These are phyloP conservation scores for Dactylis glomerata DNA, from an alignment of 176 grass and related monocot genomes.

Conservation along the genomic window DNA sequence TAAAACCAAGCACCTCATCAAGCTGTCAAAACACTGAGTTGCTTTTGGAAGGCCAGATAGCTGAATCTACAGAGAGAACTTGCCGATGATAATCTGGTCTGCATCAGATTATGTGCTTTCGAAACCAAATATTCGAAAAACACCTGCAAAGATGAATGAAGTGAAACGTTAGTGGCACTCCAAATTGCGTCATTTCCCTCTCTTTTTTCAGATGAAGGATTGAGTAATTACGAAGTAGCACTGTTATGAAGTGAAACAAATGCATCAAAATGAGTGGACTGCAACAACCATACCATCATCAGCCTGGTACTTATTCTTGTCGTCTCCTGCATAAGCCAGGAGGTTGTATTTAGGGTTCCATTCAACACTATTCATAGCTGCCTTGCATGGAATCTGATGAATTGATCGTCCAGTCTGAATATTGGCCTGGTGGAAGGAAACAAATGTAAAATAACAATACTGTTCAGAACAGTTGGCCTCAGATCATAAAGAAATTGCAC, in stretches of 20 bases:
- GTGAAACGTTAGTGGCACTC: background rate
- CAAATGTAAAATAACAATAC: conserved; percentile 4
- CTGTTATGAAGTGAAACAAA: background rate
- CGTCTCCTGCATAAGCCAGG: conserved; percentile 95
- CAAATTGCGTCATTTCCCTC: background rate
- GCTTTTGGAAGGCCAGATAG: background rate
- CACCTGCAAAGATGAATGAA: conserved; percentile 45
- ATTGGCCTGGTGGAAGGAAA: conserved; percentile 61
- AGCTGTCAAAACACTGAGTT: background rate
- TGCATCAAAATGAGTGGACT: conserved; percentile 7
- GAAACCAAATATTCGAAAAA: conserved; percentile 88
- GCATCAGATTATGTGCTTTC: conserved; percentile 50
- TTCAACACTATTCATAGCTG: conserved; percentile 94
- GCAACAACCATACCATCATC: conserved; percentile 65
- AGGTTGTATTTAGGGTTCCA: conserved; percentile 98
- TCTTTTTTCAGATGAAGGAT: background rate
- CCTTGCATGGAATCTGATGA: conserved; percentile 95
- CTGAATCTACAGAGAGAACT: conserved; percentile 28
- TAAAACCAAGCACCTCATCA: background rate
- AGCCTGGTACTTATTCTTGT: conserved; percentile 93
- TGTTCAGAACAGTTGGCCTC: background rate
- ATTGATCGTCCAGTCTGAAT: conserved; percentile 88
- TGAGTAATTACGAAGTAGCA: background rate
- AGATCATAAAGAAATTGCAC: conserved; percentile 19
- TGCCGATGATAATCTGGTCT: background rate